These are phyloP conservation scores for Lipomyces yamadae DNA, from an alignment of 805 yeast genomes.

Conservation along the genomic window DNA sequence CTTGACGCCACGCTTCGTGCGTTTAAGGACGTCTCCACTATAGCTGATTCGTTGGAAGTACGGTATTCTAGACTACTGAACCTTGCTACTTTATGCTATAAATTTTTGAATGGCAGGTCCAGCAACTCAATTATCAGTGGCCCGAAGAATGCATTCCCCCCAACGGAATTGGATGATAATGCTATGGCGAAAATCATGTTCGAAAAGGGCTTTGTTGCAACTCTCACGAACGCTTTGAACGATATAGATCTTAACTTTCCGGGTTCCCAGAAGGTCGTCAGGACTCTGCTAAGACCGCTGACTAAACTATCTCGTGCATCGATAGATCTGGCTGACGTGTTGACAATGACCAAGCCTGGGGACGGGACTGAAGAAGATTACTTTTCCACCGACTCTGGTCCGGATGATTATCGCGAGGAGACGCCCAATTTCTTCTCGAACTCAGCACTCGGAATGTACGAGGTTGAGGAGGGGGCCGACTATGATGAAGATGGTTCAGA, in stretches of 20 bases:
- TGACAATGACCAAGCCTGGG: conserved; percentile 44
- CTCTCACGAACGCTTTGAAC: conserved; percentile 64
- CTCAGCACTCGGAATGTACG: conserved; percentile 94
- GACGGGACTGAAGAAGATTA: conserved; percentile 58
- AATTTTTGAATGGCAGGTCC: conserved; percentile 42
- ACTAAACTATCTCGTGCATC: conserved; percentile 54
- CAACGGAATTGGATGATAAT: conserved; percentile 56
- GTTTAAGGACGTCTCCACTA: conserved; percentile 56
- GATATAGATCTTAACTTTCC: conserved; percentile 77
- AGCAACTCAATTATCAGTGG: neutral
- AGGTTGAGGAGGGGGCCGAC: conserved; percentile 71
- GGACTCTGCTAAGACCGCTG: conserved; percentile 60
- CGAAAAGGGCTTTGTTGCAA: conserved; percentile 59
- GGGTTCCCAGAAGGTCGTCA: conserved; percentile 60
- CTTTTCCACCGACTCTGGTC: conserved; percentile 50
- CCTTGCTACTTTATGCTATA: conserved; percentile 54
- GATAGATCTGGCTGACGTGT: conserved; percentile 48
- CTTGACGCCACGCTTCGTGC: conserved; percentile 70
- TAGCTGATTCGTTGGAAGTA: conserved; percentile 48
- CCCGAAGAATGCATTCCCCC: conserved; percentile 15
- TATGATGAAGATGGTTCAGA: conserved; percentile 60
- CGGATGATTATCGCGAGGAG: conserved; percentile 56
- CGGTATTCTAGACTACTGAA: conserved; percentile 62
- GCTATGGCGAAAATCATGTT: conserved; percentile 67
- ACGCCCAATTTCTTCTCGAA: conserved; percentile 83